phyloP scores from a whole-genome alignment of 2,329 filamentous ascomycete species.

The Hypoxylon sp. region DNA sequence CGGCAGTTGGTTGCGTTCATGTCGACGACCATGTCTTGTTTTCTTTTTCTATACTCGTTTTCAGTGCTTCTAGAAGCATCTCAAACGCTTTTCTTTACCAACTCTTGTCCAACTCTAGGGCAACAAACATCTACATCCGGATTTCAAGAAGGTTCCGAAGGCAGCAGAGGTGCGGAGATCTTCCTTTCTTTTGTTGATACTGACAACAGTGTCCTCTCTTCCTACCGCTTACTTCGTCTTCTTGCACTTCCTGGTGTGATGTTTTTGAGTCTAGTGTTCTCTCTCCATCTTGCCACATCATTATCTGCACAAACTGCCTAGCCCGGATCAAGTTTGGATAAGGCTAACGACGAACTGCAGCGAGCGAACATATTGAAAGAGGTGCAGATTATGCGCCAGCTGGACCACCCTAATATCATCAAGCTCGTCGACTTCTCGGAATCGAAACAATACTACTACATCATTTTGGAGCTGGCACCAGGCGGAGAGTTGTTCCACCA shows the following conservation, averaged over 20 bases:
- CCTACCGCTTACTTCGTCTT: constrained; percentile 41
- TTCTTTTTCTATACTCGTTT: constrained; percentile 40
- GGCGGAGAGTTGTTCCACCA: constrained; percentile 98
- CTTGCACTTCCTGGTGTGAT: constrained; percentile 38
- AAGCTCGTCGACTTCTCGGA: constrained; percentile 94
- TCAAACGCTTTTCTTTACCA: constrained; percentile 56
- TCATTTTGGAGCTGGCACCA: constrained; percentile 91
- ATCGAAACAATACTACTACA: constrained; percentile 95
- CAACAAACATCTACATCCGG: constrained; percentile 91
- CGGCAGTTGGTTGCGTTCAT: constrained; percentile 44
- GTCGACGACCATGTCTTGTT: constrained; percentile 34
- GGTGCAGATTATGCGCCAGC: constrained; percentile 96
- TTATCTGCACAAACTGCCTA: constrained; percentile 11
- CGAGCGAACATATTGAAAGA: constrained; percentile 98
- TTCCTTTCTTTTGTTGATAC: constrained; percentile 48
- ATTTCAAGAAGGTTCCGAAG: constrained; percentile 94
- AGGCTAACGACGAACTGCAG: constrained; percentile 58
- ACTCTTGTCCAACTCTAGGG: constrained; percentile 69
- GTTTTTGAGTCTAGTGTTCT: constrained; percentile 30
- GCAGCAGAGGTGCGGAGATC: constrained; percentile 89
- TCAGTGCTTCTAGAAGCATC: too few species aligned
- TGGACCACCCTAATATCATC: constrained; percentile 96
- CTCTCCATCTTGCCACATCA: constrained; percentile 14
- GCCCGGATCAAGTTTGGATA: not conserved
- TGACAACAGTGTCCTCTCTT: constrained; percentile 21